Conservation (phyloP, 2,329 filamentous ascomycete genomes). For the Hirsutella rhossiliensis region DNA sequence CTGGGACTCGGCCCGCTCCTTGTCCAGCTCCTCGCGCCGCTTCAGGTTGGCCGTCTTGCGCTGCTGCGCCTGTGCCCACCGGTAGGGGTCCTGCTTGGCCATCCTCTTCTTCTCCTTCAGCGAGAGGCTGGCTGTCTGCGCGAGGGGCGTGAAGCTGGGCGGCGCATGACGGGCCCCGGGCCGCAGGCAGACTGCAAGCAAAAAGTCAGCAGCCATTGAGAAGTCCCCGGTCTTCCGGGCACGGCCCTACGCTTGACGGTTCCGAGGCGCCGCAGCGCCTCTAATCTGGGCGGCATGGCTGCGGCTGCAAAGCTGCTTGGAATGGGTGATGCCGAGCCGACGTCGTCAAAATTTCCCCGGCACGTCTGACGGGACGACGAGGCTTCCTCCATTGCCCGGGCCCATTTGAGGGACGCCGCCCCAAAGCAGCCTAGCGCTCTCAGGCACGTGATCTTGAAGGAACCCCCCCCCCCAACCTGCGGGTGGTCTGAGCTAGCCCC, state of each 20-base stretch:
- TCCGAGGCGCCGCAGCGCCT: conserved; percentile 46
- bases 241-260: conserved; percentile 43
- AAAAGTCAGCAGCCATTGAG: conserved; percentile 8
- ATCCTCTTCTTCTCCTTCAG: conserved; percentile 51
- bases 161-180: conserved; percentile 33
- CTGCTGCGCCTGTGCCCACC: conserved; percentile 67
- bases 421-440: neutral
- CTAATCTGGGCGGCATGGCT: conserved; percentile 58
- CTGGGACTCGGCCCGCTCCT: conserved; percentile 49
- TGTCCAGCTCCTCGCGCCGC: conserved; percentile 56
- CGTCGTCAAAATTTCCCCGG: conserved; percentile 22
- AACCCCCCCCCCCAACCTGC: no score
- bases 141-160: conserved; percentile 42
- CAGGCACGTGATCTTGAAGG: neutral
- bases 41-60: conserved; percentile 74
- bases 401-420: neutral
- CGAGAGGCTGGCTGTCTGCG: conserved; percentile 53
- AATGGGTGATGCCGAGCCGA: neutral
- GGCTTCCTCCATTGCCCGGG: neutral
- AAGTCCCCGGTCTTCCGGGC: neutral
- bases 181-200: conserved; percentile 44
- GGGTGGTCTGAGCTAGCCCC: conserved; percentile 9
- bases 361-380: neutral
- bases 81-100: conserved; percentile 68
- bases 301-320: conserved; percentile 6